Evolutionary conservation across 805 yeast species (phyloP).

Genomic region (Priceomyces fermenticarens): DNA sequence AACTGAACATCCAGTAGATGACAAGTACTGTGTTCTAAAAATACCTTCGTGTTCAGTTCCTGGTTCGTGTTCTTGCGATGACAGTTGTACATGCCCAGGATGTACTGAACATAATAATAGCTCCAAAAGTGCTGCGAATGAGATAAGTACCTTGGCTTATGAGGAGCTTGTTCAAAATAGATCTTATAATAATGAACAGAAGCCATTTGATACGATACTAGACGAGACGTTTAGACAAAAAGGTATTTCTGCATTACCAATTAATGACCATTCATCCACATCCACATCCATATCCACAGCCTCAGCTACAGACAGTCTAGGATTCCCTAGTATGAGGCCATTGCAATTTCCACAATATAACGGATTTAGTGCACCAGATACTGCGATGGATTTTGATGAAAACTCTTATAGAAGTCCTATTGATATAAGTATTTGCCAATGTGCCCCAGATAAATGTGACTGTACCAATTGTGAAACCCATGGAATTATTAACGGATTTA

Average conservation of each 20-base stretch:
- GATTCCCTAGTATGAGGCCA: background rate
- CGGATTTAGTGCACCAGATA: background rate
- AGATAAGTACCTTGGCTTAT: conserved; percentile 6
- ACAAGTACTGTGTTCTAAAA: conserved; percentile 16
- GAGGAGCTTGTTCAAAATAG: conserved; percentile 1
- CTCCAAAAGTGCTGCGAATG: conserved; percentile 1
- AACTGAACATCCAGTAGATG: background rate
- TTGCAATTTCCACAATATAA: background rate
- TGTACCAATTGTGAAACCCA: conserved; percentile 44
- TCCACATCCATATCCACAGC: no score
- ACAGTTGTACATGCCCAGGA: conserved; percentile 34
- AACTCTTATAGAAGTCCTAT: no score
- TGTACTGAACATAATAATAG: conserved; percentile 33
- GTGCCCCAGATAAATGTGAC: conserved; percentile 22
- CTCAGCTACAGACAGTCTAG: background rate
- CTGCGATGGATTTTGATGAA: no score
- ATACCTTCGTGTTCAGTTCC: conserved; percentile 34
- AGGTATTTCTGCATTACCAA: no score
- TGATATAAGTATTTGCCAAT: conserved; percentile 17
- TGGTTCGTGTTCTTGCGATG: conserved; percentile 36
- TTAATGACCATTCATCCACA: no score
- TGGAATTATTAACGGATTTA: conserved; percentile 42
- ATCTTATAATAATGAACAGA: background rate
- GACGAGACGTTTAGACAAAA: no score
- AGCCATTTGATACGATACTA: no score